Percentiles rank a stretch among this genome's conserved stretches.
phyloP scores from a whole-genome alignment of 2,329 filamentous ascomycete species.

The Bipolaris zeicola region DNA sequence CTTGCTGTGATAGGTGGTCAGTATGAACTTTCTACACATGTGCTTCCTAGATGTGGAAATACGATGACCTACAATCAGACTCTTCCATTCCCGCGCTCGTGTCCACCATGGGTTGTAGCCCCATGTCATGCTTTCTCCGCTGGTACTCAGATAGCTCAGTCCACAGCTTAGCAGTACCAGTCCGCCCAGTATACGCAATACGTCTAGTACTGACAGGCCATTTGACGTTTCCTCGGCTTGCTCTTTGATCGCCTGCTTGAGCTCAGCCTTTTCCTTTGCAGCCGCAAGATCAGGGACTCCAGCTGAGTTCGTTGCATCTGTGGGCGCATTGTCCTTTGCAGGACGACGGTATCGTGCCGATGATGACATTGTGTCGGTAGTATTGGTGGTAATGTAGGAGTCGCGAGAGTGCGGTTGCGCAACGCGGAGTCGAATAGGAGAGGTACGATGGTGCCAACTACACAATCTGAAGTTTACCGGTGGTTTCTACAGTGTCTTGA shows the following conservation, averaged over 20 bases:
- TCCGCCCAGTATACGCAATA: constrained; percentile 71
- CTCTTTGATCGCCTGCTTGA: constrained; percentile 32
- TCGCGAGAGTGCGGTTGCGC: background rate
- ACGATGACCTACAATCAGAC: constrained; percentile 32
- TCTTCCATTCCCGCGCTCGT: constrained; percentile 43
- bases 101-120: constrained; percentile 49
- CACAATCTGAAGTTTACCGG: background rate
- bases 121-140: constrained; percentile 60
- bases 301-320: constrained; percentile 12
- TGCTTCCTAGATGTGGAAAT: background rate
- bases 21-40: background rate
- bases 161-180: constrained; percentile 69
- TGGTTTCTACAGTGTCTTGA: background rate
- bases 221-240: constrained; percentile 29
- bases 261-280: constrained; percentile 32
- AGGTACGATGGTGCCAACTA: background rate
- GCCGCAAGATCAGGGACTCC: constrained; percentile 16
- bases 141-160: constrained; percentile 77
- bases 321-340: constrained; percentile 9
- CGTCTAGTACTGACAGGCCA: constrained; percentile 59
- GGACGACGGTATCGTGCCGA: constrained; percentile 32
- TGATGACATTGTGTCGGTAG: constrained; percentile 25
- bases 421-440: background rate
- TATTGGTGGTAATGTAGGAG: background rate
- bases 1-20: constrained; percentile 44